Evolutionary conservation across 2,329 filamentous ascomycete genomes (phyloP), one percentile per base, ranked within the genome.

Genomic region (Periglandula ipomoeae): DNA sequence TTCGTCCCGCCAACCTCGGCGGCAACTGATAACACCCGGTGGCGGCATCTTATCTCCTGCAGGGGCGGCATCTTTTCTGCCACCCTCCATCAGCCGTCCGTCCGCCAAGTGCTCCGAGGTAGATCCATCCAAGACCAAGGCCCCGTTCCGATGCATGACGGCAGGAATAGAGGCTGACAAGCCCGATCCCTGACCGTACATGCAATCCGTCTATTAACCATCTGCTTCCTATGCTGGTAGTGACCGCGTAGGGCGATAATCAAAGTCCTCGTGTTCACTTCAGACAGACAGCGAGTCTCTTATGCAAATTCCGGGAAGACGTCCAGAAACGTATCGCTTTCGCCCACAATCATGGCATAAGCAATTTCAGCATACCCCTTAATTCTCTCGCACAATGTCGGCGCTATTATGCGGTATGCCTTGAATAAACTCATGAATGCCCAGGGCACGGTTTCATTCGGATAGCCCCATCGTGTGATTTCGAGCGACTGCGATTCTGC

Each of bases 331-430:
- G 49, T 48, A 5, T 51, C 48, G 11, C 50, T 50, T 48, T 65
- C 61, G 5, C 62, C 64, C 11, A 53, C 48, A 5, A 44, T 37
- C 9, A 66, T 61, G 10, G 50, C 53, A 45, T 63, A 64, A 1
- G 51, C 48, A 8, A 53, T 53, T 0, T 44, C 40, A 1, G 55
- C 55, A 38, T 61, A 63, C 2, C 38, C 9, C 32, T 51, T 55
- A 6, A 47, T 53, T 6, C 46, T 37, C 10, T 38, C 20, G 23
- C 54, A 57, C 53, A 34, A 7, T 34, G 13, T n/a, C 13, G 32
- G 32, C 13, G 32, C 32, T n/a, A 6, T 15, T 5, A n/a, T 34
- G 13, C n/a, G 2, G 32, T 34, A 34, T 34, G 32, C 32, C 13
- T n/a, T n/a, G 32, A 5, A 15, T n/a, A 34, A 15, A 34, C 32